These are phyloP conservation scores for Metschnikowia matae DNA, from an alignment of 805 yeast species.

Conservation along the genomic window DNA sequence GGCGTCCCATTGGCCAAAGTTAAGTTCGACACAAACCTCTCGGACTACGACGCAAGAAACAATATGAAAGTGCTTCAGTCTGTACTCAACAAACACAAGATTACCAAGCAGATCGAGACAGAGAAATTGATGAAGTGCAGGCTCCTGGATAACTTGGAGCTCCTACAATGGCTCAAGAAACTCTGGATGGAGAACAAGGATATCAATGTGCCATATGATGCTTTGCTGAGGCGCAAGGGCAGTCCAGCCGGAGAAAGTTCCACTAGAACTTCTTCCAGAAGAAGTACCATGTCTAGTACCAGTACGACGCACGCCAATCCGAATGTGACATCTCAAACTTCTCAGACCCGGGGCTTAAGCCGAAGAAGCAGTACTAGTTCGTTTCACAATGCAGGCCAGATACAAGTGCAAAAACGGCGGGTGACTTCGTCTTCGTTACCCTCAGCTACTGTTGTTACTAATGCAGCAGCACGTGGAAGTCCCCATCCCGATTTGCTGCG, in stretches of 20 bases:
- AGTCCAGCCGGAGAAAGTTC: constrained; percentile 4
- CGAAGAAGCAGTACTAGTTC: constrained; percentile 7
- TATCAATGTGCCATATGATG: constrained; percentile 61
- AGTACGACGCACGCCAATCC: constrained; percentile 5
- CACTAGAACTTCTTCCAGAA: constrained; percentile 10
- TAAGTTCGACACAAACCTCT: constrained; percentile 55
- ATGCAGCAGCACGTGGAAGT: neutral
- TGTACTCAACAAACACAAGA: constrained; percentile 64
- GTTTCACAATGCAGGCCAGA: neutral
- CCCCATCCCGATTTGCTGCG: constrained; percentile 17
- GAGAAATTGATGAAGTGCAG: constrained; percentile 80
- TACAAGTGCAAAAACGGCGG: constrained; percentile 19
- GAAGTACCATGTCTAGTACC: constrained; percentile 7
- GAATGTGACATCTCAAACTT: neutral
- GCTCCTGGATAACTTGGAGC: constrained; percentile 91
- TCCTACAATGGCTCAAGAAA: constrained; percentile 85
- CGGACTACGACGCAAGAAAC: constrained; percentile 71
- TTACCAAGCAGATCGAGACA: constrained; percentile 74
- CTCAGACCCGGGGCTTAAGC: neutral
- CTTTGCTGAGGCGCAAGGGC: constrained; percentile 34
- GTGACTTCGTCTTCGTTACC: constrained; percentile 14
- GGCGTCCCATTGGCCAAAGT: constrained; percentile 82
- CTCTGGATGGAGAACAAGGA: constrained; percentile 77
- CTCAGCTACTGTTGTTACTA: neutral
- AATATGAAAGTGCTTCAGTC: constrained; percentile 87